Evolutionary conservation across 495 filamentous ascomycete species (phyloP), one percentile per base, ranked within the genome.

Genomic region (Melanomma pulvis-pyrius): DNA sequence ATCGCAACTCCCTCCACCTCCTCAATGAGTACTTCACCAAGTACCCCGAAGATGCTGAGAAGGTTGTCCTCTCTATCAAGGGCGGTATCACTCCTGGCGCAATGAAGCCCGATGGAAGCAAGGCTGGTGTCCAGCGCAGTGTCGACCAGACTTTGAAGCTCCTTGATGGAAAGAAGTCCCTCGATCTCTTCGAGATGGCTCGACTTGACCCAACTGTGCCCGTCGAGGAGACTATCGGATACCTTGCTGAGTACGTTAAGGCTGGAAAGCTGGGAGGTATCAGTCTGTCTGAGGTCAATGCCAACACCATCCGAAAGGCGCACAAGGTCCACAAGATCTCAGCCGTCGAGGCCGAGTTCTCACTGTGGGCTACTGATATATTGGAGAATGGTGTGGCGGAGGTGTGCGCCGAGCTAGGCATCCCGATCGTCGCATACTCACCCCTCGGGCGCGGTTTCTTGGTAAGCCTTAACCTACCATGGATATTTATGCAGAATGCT

Each of bases 141-240:
- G 80, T 96, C 56, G 90, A 96, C 53, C 83, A 87, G 65, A 84
- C 80, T 67, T 72, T 96, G 48, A 80, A 73, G 29, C 71, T 83
- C 30, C 79, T 91, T 15, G 84, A 87, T 50, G 90, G 88, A 7
- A 90, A 87, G 65, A 94, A 94, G 81, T 87, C 81, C 65, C 77
- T 96, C 60, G 92, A 96, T 75, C 84, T 93, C 57, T 97, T 92
- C 67, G 88, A 93, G 76, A 86, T 78, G 65, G 91, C 89, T 17
- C 81, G 92, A 2, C 82, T 91, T 24, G 92, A 96, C 68, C 81
- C 80, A 5, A 84, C 84, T 0, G 81, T 79, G 47, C 83, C 84
- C 1, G 76, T 89, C 44, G 85, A 89, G 72, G 77, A 82, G 34
- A 86, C 83, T 8, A 78, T 90, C 41, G 73, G 74, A 6, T 72